These are phyloP conservation scores for Albifimbria verrucaria DNA, from an alignment of 2,329 filamentous ascomycete species.

Conservation along the genomic window DNA sequence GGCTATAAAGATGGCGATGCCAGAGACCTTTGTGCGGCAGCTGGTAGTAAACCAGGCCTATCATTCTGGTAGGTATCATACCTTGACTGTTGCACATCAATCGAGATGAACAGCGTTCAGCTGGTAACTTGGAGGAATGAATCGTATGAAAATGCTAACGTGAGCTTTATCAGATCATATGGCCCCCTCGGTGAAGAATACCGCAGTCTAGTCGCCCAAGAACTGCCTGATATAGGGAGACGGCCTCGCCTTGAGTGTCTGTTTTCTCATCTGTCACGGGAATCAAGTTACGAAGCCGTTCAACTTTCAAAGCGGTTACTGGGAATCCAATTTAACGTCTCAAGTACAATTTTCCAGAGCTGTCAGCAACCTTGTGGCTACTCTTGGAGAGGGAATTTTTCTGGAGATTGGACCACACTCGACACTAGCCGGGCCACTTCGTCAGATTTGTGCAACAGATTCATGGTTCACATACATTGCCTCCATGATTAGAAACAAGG, in stretches of 20 bases:
- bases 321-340: slow-evolving; percentile 20
- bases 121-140: no score
- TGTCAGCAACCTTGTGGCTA: slow-evolving; percentile 1
- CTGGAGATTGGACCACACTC: slow-evolving; percentile 15
- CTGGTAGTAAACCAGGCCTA: slow-evolving; percentile 16
- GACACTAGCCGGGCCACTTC: slow-evolving; percentile 7
- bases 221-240: no score
- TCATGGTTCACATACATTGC: neutral
- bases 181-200: no score
- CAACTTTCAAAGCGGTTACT: no score
- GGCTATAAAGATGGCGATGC: no score
- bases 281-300: neutral
- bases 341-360: slow-evolving; percentile 16
- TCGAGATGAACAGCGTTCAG: no score
- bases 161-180: no score
- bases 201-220: no score
- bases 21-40: slow-evolving; percentile 11
- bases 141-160: no score
- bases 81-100: no score
- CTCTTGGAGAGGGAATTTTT: slow-evolving; percentile 6
- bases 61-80: slow-evolving; percentile 16
- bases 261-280: slow-evolving; percentile 5
- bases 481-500: neutral
- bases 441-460: slow-evolving; percentile 5
- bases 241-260: no score